phyloP scores from a whole-genome alignment of 441 rosid genomes.

The Pelargonium fulgidum region DNA sequence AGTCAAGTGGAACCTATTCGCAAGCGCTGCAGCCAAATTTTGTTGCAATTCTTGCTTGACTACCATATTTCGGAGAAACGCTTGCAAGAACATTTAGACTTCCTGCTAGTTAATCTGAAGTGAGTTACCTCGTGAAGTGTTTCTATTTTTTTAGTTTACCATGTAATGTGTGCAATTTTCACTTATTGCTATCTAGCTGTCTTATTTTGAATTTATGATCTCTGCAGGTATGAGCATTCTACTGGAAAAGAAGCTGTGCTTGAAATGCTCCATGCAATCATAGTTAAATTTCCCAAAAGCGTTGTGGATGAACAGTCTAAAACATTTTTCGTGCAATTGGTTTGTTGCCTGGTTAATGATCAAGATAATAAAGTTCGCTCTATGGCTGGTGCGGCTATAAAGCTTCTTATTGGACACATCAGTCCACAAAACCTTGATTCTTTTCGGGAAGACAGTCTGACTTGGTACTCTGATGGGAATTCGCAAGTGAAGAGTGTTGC shows the following conservation, averaged over 20 bases:
- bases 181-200: not conserved
- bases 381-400: slow-evolving; percentile 54
- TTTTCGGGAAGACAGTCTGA: slow-evolving; percentile 43
- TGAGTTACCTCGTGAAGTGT: slow-evolving; percentile 24
- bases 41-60: slow-evolving; percentile 69
- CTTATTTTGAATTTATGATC: slow-evolving; percentile 8
- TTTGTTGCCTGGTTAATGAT: slow-evolving; percentile 61
- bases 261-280: slow-evolving; percentile 72
- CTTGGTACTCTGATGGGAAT: slow-evolving; percentile 61
- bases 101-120: slow-evolving; percentile 66
- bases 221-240: slow-evolving; percentile 69
- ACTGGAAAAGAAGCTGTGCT: slow-evolving; percentile 91
- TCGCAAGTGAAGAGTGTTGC: slow-evolving; percentile 55
- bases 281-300: slow-evolving; percentile 52
- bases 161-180: not conserved
- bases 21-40: slow-evolving; percentile 69
- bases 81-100: slow-evolving; percentile 58
- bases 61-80: slow-evolving; percentile 64
- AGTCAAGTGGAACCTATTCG: slow-evolving; percentile 71
- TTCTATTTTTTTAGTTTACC: slow-evolving; percentile 8
- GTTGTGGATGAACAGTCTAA: slow-evolving; percentile 54
- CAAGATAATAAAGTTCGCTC: slow-evolving; percentile 51
- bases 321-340: slow-evolving; percentile 51
- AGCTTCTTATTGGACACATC: slow-evolving; percentile 48
- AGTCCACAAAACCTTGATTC: slow-evolving; percentile 39